These are phyloP conservation scores for Cyberlindnera galapagoensis DNA, from an alignment of 805 yeast genomes.

Conservation along the genomic window DNA sequence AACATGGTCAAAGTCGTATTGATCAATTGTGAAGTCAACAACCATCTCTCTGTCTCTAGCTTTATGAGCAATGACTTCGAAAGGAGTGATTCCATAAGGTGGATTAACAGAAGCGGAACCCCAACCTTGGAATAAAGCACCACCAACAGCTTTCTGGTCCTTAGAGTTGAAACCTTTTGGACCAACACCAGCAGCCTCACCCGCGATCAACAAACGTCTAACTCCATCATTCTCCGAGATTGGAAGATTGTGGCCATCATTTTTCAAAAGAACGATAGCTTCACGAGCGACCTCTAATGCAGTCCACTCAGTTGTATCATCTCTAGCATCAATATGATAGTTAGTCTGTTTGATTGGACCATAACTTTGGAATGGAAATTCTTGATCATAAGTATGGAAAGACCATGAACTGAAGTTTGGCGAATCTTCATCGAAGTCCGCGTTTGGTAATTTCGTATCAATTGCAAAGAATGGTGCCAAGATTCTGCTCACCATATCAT, in stretches of 20 bases:
- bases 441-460: conserved; percentile 28
- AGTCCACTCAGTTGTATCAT: conserved; percentile 38
- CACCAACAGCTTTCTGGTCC: conserved; percentile 47
- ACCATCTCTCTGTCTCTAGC: conserved; percentile 41
- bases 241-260: conserved; percentile 46
- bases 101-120: conserved; percentile 56
- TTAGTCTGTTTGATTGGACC: conserved; percentile 51
- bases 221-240: conserved; percentile 37
- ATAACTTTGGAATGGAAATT: conserved; percentile 44
- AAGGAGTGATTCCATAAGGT: conserved; percentile 52
- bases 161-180: conserved; percentile 47
- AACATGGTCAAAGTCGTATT: conserved; percentile 38
- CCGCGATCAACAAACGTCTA: conserved; percentile 39
- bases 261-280: conserved; percentile 50
- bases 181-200: conserved; percentile 45
- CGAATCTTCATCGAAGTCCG: conserved; percentile 34
- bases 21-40: conserved; percentile 39
- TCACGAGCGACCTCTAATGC: conserved; percentile 51
- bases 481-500: conserved; percentile 58
- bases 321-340: conserved; percentile 48
- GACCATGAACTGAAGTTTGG: conserved; percentile 60
- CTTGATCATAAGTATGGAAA: conserved; percentile 45
- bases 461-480: conserved; percentile 49
- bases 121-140: conserved; percentile 55
- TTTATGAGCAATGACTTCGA: conserved; percentile 43